phyloP scores from a whole-genome alignment of 441 rosid genomes.

The Gossypium davidsonii region DNA sequence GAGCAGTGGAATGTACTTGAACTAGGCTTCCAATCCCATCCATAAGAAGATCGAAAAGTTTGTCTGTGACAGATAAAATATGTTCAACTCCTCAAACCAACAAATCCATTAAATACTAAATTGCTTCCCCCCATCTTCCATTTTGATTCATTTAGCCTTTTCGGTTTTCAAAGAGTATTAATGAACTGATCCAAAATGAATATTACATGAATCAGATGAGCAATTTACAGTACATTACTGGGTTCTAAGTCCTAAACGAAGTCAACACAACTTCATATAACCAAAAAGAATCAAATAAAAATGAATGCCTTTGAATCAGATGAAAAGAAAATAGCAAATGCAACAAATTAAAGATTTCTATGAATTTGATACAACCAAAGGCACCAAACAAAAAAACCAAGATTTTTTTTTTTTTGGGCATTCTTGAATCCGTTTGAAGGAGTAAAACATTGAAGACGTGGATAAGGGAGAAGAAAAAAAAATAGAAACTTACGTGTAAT shows the following conservation, averaged over 20 bases:
- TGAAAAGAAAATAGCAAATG: neutral
- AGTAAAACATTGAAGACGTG: neutral
- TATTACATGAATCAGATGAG: neutral
- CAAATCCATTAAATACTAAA: neutral
- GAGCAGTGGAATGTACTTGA: slow-evolving; percentile 15
- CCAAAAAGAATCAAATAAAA: neutral
- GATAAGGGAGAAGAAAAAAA: neutral
- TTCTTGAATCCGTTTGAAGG: neutral
- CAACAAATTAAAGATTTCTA: neutral
- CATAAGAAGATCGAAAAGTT: slow-evolving; percentile 23
- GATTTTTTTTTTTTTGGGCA: neutral
- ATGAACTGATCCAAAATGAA: neutral
- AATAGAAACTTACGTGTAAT: slow-evolving; percentile 29
- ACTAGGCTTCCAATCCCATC: slow-evolving; percentile 12
- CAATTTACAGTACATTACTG: neutral
- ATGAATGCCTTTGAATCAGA: neutral
- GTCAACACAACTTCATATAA: neutral
- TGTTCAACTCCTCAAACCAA: neutral
- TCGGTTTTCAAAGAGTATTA: neutral
- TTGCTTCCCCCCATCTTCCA: neutral
- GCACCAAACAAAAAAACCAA: neutral
- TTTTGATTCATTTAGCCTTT: neutral
- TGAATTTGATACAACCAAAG: neutral
- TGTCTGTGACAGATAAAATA: slow-evolving; percentile 26
- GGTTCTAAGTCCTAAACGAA: neutral